Conservation (phyloP, 257 asterid species). For the Solanum gandarillasii region DNA sequence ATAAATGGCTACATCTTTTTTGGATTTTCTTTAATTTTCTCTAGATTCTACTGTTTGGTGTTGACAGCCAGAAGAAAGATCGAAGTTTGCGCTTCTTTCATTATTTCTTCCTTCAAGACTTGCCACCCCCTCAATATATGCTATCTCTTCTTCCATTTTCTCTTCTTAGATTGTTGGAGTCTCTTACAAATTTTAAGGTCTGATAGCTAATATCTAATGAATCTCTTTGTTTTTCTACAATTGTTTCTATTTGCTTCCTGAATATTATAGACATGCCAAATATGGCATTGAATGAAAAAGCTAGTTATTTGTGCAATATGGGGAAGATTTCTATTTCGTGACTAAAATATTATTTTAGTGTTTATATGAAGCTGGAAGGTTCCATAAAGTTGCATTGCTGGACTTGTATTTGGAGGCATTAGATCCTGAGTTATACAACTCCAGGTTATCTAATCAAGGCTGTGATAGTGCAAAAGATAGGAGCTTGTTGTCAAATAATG, state of each 20-base stretch:
- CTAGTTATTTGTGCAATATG: not conserved
- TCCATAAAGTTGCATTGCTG: constrained; percentile 41
- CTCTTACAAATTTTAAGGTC: not conserved
- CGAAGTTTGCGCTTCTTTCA: not conserved
- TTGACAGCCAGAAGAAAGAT: not conserved
- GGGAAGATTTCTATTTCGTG: constrained; percentile 3
- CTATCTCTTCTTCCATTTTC: not conserved
- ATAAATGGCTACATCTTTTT: not conserved
- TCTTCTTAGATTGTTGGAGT: not conserved
- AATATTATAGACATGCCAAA: not conserved
- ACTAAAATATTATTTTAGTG: constrained; percentile 32
- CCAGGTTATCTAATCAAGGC: constrained; percentile 24
- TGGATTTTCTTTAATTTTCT: not conserved
- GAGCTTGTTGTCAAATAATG: constrained; percentile 13
- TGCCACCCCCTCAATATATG: not conserved
- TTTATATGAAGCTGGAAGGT: constrained; percentile 68
- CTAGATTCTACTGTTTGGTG: not conserved
- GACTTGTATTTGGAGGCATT: constrained; percentile 69
- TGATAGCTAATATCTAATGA: not conserved
- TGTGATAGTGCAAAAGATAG: constrained; percentile 18
- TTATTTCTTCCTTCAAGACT: not conserved
- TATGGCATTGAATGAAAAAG: not conserved
- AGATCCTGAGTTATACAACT: constrained; percentile 32
- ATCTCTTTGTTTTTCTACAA: not conserved
- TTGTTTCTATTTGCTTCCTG: not conserved